Evolutionary conservation across 2,329 filamentous ascomycete genomes (phyloP).

Genomic region (Albifimbria verrucaria): DNA sequence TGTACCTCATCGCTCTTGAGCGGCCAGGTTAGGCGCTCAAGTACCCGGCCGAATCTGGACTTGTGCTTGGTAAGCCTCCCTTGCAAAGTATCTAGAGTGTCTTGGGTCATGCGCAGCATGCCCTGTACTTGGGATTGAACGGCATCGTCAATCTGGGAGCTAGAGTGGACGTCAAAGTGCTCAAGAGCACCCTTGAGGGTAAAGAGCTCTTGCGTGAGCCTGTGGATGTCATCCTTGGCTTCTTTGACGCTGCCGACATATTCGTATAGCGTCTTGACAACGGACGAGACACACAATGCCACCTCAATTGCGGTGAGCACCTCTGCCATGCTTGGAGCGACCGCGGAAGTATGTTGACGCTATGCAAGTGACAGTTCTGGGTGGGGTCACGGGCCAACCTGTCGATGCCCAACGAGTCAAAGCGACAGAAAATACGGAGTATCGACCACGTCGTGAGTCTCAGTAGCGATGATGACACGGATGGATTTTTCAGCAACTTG

Average conservation of each 20-base stretch:
- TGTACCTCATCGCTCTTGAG: slow-evolving; percentile 14
- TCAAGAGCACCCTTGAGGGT: slow-evolving; percentile 19
- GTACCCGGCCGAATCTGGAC: slow-evolving; percentile 10
- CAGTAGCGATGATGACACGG: too few relatives aligned
- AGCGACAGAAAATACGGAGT: too few relatives aligned
- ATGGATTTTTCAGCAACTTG: too few relatives aligned
- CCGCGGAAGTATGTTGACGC: too few relatives aligned
- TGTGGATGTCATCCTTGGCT: slow-evolving; percentile 19
- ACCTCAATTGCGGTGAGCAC: slow-evolving; percentile 14
- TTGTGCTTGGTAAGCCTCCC: slow-evolving; percentile 12
- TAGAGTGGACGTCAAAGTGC: slow-evolving; percentile 10
- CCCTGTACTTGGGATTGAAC: slow-evolving; percentile 2
- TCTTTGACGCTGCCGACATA: slow-evolving; percentile 13
- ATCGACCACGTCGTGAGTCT: too few relatives aligned
- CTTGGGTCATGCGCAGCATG: slow-evolving; percentile 17
- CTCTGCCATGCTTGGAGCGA: slow-evolving; percentile 13
- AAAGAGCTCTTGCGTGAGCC: slow-evolving; percentile 19
- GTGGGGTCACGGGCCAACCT: too few relatives aligned
- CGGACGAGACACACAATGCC: slow-evolving; percentile 12
- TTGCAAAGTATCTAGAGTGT: slow-evolving; percentile 14
- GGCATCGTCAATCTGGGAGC: neutral
- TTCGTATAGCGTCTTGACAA: slow-evolving; percentile 14
- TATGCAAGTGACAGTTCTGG: too few relatives aligned
- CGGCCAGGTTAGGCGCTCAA: slow-evolving; percentile 15
- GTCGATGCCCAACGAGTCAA: too few relatives aligned